These are phyloP conservation scores for Wickerhamomyces chaumierensis DNA, from an alignment of 805 yeast genomes.

Conservation along the genomic window DNA sequence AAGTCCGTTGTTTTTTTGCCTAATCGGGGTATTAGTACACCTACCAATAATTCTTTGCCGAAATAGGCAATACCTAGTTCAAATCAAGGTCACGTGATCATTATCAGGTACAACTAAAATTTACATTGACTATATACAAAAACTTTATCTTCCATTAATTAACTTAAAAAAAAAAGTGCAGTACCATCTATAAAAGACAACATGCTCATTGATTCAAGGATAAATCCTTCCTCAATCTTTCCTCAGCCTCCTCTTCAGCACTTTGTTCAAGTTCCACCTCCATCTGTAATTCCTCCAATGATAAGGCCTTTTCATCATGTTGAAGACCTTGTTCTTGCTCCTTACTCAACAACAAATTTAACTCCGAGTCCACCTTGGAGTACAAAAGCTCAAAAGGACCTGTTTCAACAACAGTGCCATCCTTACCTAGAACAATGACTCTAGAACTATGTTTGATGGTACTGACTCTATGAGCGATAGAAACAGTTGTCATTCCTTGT, in stretches of 20 bases:
- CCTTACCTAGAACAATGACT: constrained; percentile 64
- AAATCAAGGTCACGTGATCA: too few relatives aligned
- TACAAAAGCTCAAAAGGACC: constrained; percentile 48
- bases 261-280: not conserved
- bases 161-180: too few relatives aligned
- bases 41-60: too few relatives aligned
- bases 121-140: too few relatives aligned
- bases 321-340: constrained; percentile 10
- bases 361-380: constrained; percentile 23
- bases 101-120: too few relatives aligned
- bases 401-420: constrained; percentile 67
- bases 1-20: too few relatives aligned
- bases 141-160: too few relatives aligned
- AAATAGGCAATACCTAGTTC: too few relatives aligned
- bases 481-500: constrained; percentile 61
- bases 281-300: not conserved
- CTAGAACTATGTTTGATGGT: constrained; percentile 78
- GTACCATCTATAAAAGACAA: too few relatives aligned
- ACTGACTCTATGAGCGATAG: constrained; percentile 85
- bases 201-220: not conserved
- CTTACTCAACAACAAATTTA: constrained; percentile 24
- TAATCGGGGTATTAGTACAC: too few relatives aligned
- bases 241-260: not conserved
- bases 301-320: not conserved
- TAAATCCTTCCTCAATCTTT: not conserved